Evolutionary conservation across 768 basidiomycete genomes (phyloP).

Genomic region (Termitomyces sp.): DNA sequence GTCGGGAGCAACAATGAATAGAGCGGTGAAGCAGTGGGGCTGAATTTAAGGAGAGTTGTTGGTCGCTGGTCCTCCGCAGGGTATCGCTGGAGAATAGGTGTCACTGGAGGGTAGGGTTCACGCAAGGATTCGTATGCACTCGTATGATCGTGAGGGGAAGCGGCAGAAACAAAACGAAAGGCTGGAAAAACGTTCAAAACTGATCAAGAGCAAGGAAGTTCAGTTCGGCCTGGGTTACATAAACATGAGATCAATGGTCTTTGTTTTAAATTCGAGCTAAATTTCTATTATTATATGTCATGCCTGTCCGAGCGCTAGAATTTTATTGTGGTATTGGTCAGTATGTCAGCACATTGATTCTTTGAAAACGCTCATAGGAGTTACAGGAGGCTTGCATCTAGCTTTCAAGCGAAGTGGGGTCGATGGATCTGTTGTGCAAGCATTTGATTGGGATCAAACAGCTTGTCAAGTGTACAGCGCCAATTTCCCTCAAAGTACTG

Average conservation of each 20-base stretch:
- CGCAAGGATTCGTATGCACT: neutral
- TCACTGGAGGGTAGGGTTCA: constrained; percentile 5
- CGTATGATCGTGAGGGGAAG: neutral
- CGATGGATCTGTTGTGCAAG: constrained; percentile 45
- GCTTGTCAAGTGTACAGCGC: constrained; percentile 65
- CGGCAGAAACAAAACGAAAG: constrained; percentile 10
- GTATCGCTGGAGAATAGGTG: constrained; percentile 12
- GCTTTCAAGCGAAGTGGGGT: constrained; percentile 52
- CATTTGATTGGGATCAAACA: constrained; percentile 82
- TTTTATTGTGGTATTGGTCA: constrained; percentile 81
- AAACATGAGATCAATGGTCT: constrained; percentile 4
- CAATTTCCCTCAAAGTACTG: constrained; percentile 46
- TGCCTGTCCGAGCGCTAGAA: constrained; percentile 41
- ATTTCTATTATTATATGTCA: constrained; percentile 3
- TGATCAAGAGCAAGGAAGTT: constrained; percentile 18
- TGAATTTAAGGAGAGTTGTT: neutral
- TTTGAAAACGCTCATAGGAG: neutral
- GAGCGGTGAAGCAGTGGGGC: neutral
- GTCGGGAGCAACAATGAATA: constrained; percentile 5
- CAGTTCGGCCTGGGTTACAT: constrained; percentile 7
- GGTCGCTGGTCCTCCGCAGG: constrained; percentile 7
- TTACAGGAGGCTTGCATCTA: constrained; percentile 64
- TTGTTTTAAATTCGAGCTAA: neutral
- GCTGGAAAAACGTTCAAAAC: constrained; percentile 6
- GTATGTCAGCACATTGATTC: constrained; percentile 6